phyloP scores from a whole-genome alignment of 306 rosid genomes.

The Trifolium fragiferum region DNA sequence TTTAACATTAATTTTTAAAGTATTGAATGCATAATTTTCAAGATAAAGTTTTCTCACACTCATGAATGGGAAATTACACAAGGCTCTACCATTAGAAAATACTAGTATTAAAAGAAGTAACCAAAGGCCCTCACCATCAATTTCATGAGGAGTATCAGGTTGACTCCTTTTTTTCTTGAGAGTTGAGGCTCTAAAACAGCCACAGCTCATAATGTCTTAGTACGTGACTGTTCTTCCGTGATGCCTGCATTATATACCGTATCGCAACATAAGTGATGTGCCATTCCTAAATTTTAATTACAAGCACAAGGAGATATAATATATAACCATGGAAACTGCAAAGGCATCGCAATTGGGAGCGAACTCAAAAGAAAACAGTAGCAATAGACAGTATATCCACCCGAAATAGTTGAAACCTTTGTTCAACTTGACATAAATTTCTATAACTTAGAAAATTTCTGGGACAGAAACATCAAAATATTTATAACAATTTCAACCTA shows the following conservation, averaged over 20 bases:
- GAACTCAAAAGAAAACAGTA: constrained; percentile 1
- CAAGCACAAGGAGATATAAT: constrained; percentile 6
- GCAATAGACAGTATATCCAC: background rate
- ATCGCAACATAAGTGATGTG: constrained; percentile 36
- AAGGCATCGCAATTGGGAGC: background rate
- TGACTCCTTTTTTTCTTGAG: constrained; percentile 46
- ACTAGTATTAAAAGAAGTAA: background rate
- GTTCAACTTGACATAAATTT: constrained; percentile 24
- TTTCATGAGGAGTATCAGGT: constrained; percentile 46
- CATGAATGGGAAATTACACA: background rate
- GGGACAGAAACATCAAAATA: background rate
- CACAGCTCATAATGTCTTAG: constrained; percentile 68
- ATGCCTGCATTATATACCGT: constrained; percentile 44
- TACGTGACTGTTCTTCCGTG: constrained; percentile 32
- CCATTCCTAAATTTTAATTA: constrained; percentile 21
- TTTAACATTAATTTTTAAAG: too few relatives aligned
- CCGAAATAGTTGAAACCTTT: constrained; percentile 22
- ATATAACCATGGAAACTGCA: constrained; percentile 6
- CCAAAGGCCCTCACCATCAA: constrained; percentile 60
- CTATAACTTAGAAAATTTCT: background rate
- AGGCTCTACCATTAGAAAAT: background rate
- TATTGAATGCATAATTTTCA: too few relatives aligned
- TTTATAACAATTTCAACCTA: background rate
- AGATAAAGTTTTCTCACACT: background rate
- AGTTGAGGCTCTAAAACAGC: constrained; percentile 79